Base-by-base conservation (phyloP, 2,329 filamentous ascomycete genomes). In the Penicillium sp. region DNA sequence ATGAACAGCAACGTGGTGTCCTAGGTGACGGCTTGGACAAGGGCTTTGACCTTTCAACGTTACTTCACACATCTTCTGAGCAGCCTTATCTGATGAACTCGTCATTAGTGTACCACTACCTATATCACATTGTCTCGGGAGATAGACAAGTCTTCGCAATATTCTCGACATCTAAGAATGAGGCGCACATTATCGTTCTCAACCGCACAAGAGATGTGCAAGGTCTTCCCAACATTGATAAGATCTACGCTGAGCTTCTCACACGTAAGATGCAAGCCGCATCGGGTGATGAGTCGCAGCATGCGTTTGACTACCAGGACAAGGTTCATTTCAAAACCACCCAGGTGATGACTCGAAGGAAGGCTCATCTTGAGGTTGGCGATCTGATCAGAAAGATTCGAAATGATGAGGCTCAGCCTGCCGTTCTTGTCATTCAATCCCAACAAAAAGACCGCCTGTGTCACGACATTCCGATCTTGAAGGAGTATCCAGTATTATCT, bases 81-180 rank as follows among this genome's bases (percentile, higher is more conserved):
- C 79, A 82, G 46, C 82, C 88, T 0, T 99, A 99, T 68, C 85
- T 99, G 2, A 84, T 88, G 19, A 82, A 87, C 2, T 85, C 87
- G 0, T 81, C 85, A 0, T 81, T 97, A 71, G 87, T 87, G 21
- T 99, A 96, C 70, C 82, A 97, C 53, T 97, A 94, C 70, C 80
- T 99, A 29, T 97, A 96, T 56, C 94, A 99, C 74, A 89, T 99
- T 68, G 87, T 88, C 44, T 87, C 92, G 13, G 92, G 92, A 3
- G 93, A 99, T 57, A 85, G 91, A 36, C 92, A 99, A 69, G 88
- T 99, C 50, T 97, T 97, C 72, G 92, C 91, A 0, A 74, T 99
- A 5, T 96, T 99, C 74, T 97, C 93, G 0, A 93, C 91, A 0
- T 85, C 85, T 0, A 88, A 84, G 61, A 83, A 87, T 13, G 87